A percentile compares a stretch with the other conserved stretches of the same genome.
Conservation (phyloP, 108 stramenopile species). For the Skeletonema grethae region DNA sequence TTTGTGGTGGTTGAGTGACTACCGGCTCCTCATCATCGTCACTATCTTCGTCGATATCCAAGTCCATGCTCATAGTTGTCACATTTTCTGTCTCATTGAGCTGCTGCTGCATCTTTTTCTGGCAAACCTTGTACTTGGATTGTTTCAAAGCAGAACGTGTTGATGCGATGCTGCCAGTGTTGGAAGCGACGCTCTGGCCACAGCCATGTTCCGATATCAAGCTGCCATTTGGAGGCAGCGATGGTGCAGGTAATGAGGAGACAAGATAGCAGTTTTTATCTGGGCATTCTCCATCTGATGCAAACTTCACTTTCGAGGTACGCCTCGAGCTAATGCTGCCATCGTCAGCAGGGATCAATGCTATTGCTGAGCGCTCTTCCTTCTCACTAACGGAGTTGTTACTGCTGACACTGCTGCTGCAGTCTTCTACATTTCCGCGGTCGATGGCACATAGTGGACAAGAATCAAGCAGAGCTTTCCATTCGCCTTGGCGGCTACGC, state of each 20-base stretch:
- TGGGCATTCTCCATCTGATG: constrained; percentile 1
- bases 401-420: background rate
- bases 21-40: constrained; percentile 5
- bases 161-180: background rate
- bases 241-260: background rate
- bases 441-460: constrained; percentile 27
- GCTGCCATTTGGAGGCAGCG: background rate
- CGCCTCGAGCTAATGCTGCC: constrained; percentile 1
- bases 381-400: background rate
- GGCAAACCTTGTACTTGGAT: constrained; percentile 31
- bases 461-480: constrained; percentile 29
- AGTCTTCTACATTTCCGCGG: background rate
- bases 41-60: constrained; percentile 31
- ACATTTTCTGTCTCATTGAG: constrained; percentile 8
- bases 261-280: constrained; percentile 16
- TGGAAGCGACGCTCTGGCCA: constrained; percentile 6
- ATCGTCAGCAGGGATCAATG: background rate
- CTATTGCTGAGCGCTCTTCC: background rate
- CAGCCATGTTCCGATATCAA: background rate
- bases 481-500: constrained; percentile 20
- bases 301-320: constrained; percentile 18
- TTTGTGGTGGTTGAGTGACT: background rate
- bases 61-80: constrained; percentile 42
- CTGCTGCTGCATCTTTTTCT: constrained; percentile 23
- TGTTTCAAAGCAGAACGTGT: constrained; percentile 16